A percentile compares a stretch with the other conserved stretches of the same genome.
These are phyloP conservation scores for Coprinopsis strossmayeri DNA, from an alignment of 768 basidiomycete genomes.

Conservation along the genomic window DNA sequence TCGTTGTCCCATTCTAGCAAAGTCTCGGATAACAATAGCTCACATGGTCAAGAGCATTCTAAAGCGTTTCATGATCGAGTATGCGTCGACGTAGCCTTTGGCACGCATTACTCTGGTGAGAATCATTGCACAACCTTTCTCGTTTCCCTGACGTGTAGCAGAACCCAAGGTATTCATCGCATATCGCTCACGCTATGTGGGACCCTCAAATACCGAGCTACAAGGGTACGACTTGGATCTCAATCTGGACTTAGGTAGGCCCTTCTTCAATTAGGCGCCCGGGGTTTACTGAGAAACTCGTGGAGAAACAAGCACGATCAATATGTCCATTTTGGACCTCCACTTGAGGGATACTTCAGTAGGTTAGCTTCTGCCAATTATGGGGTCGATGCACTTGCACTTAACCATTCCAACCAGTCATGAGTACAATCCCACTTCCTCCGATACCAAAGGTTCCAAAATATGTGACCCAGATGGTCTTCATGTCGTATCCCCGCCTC, in stretches of 20 bases:
- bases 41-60: no score
- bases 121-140: not conserved
- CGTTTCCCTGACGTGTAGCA: not conserved
- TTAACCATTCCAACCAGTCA: not conserved
- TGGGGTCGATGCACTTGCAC: no score
- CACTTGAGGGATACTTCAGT: not conserved
- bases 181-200: not conserved
- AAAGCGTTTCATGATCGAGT: no score
- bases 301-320: constrained; percentile 2
- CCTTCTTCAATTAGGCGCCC: not conserved
- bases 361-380: not conserved
- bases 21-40: no score
- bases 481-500: constrained; percentile 2
- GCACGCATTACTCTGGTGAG: constrained; percentile 21
- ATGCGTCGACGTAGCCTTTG: constrained; percentile 56
- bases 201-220: not conserved
- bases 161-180: constrained; percentile 1
- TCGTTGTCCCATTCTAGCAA: not conserved
- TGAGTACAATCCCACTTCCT: not conserved
- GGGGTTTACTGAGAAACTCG: not conserved
- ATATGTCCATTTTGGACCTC: not conserved
- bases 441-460: constrained; percentile 5
- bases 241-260: not conserved
- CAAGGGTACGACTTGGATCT: not conserved
- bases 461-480: constrained; percentile 2